A percentile compares a stretch with the other conserved stretches of the same genome.
Conservation (phyloP, 139 green algal genomes). For the Raphidocelis subcapitata region DNA sequence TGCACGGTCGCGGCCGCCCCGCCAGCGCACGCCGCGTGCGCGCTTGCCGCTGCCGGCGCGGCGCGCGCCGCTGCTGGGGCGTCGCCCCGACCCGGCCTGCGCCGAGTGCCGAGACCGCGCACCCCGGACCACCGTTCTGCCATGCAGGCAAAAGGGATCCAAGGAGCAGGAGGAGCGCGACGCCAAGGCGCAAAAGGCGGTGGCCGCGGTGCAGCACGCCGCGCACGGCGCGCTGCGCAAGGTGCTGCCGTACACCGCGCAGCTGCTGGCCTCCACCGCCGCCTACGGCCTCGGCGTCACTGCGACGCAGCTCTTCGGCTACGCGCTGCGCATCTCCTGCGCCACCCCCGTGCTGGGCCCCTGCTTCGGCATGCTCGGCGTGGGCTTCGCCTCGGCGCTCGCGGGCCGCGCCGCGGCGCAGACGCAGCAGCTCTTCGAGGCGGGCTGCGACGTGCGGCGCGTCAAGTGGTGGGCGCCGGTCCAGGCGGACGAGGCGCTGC, state of each 20-base stretch:
- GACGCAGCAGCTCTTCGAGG: conserved; percentile 15
- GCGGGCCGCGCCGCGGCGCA: conserved; percentile 49
- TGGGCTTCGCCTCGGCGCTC: conserved; percentile 56
- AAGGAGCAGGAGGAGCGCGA: conserved; percentile 16
- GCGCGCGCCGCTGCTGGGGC: too few relatives aligned
- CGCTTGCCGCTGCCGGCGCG: too few relatives aligned
- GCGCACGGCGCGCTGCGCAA: too few relatives aligned
- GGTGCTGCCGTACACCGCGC: conserved; percentile 19
- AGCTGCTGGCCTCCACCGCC: conserved; percentile 4
- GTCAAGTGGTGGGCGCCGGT: conserved; percentile 21
- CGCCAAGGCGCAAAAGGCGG: conserved; percentile 9
- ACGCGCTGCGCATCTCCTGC: conserved; percentile 62
- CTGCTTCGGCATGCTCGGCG: conserved; percentile 47
- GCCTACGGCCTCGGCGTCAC: too few relatives aligned
- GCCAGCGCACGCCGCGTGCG: too few relatives aligned
- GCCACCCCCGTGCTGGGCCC: conserved; percentile 57
- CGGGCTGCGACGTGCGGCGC: conserved; percentile 15
- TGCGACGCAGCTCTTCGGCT: conserved; percentile 31
- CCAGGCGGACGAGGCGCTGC: conserved; percentile 34
- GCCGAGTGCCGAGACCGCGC: too few relatives aligned
- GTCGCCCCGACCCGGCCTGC: too few relatives aligned
- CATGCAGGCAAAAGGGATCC: neutral
- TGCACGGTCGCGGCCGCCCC: too few relatives aligned
- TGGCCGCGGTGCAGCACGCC: too few relatives aligned
- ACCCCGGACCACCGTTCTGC: neutral